Evolutionary conservation across 139 green algal species (phyloP).

Genomic region (Tetraselmis striata): DNA sequence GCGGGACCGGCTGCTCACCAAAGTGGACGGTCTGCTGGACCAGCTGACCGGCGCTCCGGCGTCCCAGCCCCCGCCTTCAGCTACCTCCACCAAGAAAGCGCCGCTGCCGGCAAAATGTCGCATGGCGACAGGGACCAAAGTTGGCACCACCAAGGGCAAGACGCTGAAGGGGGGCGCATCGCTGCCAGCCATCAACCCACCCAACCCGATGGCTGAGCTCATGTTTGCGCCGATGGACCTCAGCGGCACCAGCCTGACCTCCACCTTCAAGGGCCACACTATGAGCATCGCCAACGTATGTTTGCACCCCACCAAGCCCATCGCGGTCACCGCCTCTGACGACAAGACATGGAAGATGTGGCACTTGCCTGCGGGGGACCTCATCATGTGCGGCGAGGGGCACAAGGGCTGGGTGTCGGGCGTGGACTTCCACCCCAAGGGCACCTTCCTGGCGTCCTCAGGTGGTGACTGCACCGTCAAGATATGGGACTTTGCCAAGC

Average conservation of each 20-base stretch:
- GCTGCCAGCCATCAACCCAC: constrained; percentile 3
- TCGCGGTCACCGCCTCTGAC: constrained; percentile 71
- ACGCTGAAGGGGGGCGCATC: background rate
- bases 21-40: constrained; percentile 31
- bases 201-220: constrained; percentile 50
- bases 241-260: constrained; percentile 43
- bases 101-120: background rate
- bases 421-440: constrained; percentile 65
- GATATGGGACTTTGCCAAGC: constrained; percentile 80
- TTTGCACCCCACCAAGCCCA: constrained; percentile 75
- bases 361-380: constrained; percentile 49
- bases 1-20: constrained; percentile 42
- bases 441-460: constrained; percentile 29
- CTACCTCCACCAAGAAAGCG: background rate
- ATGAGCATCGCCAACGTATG: constrained; percentile 48
- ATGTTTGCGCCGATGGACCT: constrained; percentile 36
- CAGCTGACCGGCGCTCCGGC: constrained; percentile 15
- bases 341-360: constrained; percentile 75
- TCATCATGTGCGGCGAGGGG: constrained; percentile 75
- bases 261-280: constrained; percentile 67
- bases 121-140: background rate
- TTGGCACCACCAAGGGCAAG: background rate
- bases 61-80: background rate
- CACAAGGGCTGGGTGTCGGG: constrained; percentile 78
- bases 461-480: constrained; percentile 46